These are phyloP conservation scores for Suillus bovinus DNA, from an alignment of 768 basidiomycete species.

Conservation along the genomic window DNA sequence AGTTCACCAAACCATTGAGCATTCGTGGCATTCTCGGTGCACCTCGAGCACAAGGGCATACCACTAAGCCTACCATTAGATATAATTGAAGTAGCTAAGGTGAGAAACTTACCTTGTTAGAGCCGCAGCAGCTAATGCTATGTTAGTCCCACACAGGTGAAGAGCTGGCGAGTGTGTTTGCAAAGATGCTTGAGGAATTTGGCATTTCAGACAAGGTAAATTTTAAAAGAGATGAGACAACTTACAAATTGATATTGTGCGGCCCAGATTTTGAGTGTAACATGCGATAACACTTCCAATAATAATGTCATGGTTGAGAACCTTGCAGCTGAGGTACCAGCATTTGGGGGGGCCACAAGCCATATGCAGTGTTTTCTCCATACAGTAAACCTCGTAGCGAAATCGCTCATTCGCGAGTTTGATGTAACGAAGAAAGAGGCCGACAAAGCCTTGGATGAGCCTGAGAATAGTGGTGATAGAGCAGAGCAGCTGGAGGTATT, in stretches of 20 bases:
- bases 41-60: constrained; percentile 24
- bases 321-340: too few species aligned
- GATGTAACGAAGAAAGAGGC: background rate
- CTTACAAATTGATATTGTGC: too few species aligned
- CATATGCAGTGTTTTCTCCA: background rate
- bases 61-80: constrained; percentile 27
- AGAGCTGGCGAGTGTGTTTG: constrained; percentile 19
- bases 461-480: too few species aligned
- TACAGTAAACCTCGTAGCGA: constrained; percentile 19
- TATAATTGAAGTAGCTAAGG: constrained; percentile 27
- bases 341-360: too few species aligned
- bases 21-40: constrained; percentile 29
- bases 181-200: constrained; percentile 21
- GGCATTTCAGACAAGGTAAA: constrained; percentile 20
- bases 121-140: too few species aligned
- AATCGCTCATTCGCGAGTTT: background rate
- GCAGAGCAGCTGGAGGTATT: too few species aligned
- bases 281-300: background rate
- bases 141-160: constrained; percentile 9
- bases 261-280: constrained; percentile 21
- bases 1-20: constrained; percentile 35
- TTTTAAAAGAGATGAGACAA: too few species aligned
- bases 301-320: too few species aligned
- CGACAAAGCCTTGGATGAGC: background rate
- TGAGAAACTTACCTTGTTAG: too few species aligned